These are phyloP conservation scores for Picochlorum sp. DNA, from an alignment of 139 green algal species.

Conservation along the genomic window DNA sequence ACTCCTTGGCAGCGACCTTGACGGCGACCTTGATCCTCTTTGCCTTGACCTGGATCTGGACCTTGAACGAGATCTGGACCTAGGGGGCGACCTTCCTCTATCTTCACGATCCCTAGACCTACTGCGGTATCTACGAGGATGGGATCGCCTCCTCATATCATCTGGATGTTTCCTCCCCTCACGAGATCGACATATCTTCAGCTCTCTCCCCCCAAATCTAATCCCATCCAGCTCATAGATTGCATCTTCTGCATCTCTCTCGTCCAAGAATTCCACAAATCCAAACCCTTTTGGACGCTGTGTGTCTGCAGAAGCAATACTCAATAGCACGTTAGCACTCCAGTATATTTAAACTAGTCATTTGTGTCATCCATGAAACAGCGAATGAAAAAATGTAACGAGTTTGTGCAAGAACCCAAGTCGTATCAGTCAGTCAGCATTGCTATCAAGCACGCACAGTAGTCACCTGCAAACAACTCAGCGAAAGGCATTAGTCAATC, in stretches of 20 bases:
- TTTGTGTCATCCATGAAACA: background rate
- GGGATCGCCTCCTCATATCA: background rate
- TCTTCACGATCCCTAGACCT: background rate
- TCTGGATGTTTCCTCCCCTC: background rate
- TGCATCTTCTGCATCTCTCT: slow-evolving; percentile 62
- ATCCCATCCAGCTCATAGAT: slow-evolving; percentile 51
- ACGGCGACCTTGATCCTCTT: background rate
- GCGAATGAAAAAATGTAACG: no score
- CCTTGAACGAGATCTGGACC: background rate
- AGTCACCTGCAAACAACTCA: background rate
- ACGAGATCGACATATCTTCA: slow-evolving; percentile 28
- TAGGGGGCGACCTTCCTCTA: background rate
- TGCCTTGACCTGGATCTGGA: background rate
- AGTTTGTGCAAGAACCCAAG: background rate
- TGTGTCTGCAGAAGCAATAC: slow-evolving; percentile 16
- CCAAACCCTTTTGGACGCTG: slow-evolving; percentile 64
- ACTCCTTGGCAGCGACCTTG: no score
- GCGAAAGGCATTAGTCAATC: no score
- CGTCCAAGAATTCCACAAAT: slow-evolving; percentile 71
- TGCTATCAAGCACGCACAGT: background rate
- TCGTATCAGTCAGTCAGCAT: no score
- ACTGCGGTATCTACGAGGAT: background rate
- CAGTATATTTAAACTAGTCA: background rate
- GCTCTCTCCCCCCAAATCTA: slow-evolving; percentile 40
- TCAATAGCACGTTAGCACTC: background rate